These are phyloP conservation scores for Apocynum venetum DNA, from an alignment of 257 asterid species.

Conservation along the genomic window DNA sequence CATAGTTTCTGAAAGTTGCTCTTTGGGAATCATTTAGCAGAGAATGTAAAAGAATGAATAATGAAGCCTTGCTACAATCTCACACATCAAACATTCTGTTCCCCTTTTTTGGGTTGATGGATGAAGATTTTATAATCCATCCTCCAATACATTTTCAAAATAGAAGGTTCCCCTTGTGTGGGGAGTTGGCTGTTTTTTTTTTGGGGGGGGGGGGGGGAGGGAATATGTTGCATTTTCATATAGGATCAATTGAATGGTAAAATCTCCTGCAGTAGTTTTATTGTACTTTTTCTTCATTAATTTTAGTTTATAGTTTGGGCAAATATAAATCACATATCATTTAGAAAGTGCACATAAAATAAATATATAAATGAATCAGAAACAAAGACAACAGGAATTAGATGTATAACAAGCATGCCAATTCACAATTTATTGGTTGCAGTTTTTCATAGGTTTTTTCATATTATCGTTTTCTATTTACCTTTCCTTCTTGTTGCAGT, in stretches of 20 bases:
- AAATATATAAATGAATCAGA: background rate
- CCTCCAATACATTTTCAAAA: background rate
- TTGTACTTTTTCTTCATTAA: background rate
- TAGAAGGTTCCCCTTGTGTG: background rate
- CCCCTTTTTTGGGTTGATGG: background rate
- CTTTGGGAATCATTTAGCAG: background rate
- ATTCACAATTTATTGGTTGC: background rate
- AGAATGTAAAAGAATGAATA: background rate
- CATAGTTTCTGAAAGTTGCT: background rate
- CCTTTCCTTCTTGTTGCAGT: constrained; percentile 40
- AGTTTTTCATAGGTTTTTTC: background rate
- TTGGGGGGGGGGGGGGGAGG: background rate
- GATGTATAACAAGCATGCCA: background rate
- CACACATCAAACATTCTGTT: too few species aligned
- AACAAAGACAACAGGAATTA: background rate
- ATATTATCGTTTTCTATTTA: constrained; percentile 4
- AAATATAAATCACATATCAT: background rate
- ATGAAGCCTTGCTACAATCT: background rate
- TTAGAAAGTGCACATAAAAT: background rate
- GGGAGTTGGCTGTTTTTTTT: too few species aligned
- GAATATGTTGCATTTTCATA: background rate
- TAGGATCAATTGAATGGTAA: background rate
- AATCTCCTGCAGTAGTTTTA: background rate
- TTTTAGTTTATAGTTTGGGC: background rate
- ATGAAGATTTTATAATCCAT: background rate